Base-by-base conservation (phyloP, 1,284 basidiomycete genomes). In the Malassezia psittaci region DNA sequence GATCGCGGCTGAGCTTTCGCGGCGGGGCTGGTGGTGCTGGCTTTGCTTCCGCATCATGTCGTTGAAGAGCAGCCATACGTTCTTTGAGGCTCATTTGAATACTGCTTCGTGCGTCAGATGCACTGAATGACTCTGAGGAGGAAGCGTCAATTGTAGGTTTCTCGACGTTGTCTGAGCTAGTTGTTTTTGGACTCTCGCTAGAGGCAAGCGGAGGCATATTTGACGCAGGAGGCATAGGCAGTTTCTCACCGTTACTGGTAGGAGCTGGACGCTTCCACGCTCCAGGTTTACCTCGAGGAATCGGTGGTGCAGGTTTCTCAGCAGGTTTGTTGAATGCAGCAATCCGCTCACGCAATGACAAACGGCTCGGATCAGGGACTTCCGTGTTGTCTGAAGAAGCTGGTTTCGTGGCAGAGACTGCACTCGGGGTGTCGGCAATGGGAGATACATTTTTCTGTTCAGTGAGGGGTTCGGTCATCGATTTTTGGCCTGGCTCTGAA, bases 41-140 rank as follows among this genome's bases (percentile, higher is more conserved):
- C 18, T 53, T 53, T 1, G 11, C 40, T 24, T 46, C 52, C 15
- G 57, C 39, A 4, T 69, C 64, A 15, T 61, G 60, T n/a, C 68
- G 64, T 34, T 71, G 71, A 16, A 74, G 60, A 6, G 71, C 71
- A 9, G 71, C 70, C 71, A 74, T 74, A 24, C 71, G 60, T 29
- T 74, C 70, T 52, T 74, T 74, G 35, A 74, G 52, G 36, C 66
- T 68, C 65, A 72, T 66, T 55, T 72, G 70, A 60, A 74, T 74
- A 35, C 65, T 68, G 51, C 62, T 69, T 48, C 69, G 59, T 2
- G 71, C 71, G 51, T 74, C 71, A 0, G 61, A 50, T 1, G 63
- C 54, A 44, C 52, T 54, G 24, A 51, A 51, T 3, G 45, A 48
- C 13, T 48, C 48, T 29, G 24, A 29, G 24, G 24, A 29, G 7